Evolutionary conservation across 1,139 yeast species (phyloP).

Genomic region (Eremothecium sinecaudum): DNA sequence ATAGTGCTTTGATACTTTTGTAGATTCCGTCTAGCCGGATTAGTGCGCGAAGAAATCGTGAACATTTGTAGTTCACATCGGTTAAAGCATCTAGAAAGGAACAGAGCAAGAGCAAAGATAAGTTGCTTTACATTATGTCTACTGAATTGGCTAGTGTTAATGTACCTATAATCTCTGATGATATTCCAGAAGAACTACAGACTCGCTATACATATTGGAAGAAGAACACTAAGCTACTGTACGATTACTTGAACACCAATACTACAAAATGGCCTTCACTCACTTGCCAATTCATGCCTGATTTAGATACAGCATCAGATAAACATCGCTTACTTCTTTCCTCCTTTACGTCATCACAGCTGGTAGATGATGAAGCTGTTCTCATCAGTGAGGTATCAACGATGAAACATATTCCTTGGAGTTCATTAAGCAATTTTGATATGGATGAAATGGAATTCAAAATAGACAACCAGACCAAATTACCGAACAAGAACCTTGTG

Average conservation of each 20-base stretch:
- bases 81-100: no score
- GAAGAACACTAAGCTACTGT: constrained; percentile 62
- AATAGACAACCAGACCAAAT: constrained; percentile 23
- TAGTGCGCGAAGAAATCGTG: no score
- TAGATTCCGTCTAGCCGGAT: no score
- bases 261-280: constrained; percentile 75
- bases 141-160: no score
- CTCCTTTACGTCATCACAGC: constrained; percentile 29
- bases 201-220: constrained; percentile 69
- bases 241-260: constrained; percentile 65
- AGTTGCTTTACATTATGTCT: no score
- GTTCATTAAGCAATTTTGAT: constrained; percentile 31
- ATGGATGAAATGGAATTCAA: constrained; percentile 32
- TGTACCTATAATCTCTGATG: constrained; percentile 3
- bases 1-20: no score
- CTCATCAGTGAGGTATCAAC: constrained; percentile 27
- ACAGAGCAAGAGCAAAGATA: no score
- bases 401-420: constrained; percentile 25
- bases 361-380: constrained; percentile 29
- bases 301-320: constrained; percentile 28
- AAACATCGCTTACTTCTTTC: constrained; percentile 27
- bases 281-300: constrained; percentile 67
- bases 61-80: no score
- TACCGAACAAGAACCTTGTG: constrained; percentile 26
- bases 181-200: constrained; percentile 27